These are phyloP conservation scores for Naganishia liquefaciens DNA, from an alignment of 1,284 basidiomycete genomes.

Conservation along the genomic window DNA sequence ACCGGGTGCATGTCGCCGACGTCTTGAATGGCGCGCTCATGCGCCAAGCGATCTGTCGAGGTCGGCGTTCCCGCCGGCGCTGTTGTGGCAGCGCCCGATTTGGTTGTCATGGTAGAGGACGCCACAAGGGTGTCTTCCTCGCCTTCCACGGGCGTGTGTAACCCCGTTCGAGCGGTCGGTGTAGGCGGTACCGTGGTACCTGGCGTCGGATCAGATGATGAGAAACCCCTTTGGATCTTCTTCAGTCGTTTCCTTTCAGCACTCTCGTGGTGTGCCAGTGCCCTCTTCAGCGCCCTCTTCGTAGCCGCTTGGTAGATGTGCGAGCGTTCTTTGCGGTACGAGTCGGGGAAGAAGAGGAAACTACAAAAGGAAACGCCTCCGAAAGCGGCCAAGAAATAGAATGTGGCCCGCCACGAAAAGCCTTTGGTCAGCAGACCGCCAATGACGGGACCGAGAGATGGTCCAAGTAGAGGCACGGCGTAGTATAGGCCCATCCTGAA, in stretches of 20 bases:
- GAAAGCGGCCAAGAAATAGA: conserved; percentile 75
- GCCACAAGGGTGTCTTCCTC: conserved; percentile 16
- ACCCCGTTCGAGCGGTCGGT: conserved; percentile 20
- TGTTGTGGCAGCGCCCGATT: not conserved
- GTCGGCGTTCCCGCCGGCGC: not conserved
- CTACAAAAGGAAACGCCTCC: conserved; percentile 61
- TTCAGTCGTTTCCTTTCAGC: conserved; percentile 40
- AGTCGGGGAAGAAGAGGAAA: conserved; percentile 73
- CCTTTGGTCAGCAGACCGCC: conserved; percentile 47
- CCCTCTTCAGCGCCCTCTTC: conserved; percentile 46
- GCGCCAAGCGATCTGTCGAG: not conserved
- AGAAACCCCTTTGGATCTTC: conserved; percentile 37
- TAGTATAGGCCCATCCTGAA: conserved; percentile 70
- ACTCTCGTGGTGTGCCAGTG: conserved; percentile 39
- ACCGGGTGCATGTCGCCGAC: conserved; percentile 16
- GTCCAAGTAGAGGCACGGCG: conserved; percentile 58
- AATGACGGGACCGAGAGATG: conserved; percentile 61
- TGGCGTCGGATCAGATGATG: conserved; percentile 35
- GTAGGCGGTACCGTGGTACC: conserved; percentile 34
- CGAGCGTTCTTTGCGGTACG: conserved; percentile 77
- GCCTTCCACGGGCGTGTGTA: conserved; percentile 9
- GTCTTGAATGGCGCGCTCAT: conserved; percentile 26
- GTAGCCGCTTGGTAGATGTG: conserved; percentile 68
- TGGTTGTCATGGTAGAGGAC: not conserved
- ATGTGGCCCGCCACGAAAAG: conserved; percentile 73